Base-by-base conservation (phyloP, 768 basidiomycete species). In the Hericium erinaceus region DNA sequence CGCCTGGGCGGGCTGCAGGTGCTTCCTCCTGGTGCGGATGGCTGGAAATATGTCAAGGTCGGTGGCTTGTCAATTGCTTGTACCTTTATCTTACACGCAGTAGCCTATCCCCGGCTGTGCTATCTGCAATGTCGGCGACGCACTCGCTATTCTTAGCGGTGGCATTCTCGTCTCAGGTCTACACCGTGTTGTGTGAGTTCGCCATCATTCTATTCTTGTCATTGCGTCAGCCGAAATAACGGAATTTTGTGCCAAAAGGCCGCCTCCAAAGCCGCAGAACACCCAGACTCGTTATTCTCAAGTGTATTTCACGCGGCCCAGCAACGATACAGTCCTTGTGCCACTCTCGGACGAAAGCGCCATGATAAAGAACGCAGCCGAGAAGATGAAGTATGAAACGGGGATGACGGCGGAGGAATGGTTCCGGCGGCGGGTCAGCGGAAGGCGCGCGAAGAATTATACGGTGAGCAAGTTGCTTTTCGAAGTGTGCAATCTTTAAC, bases 21-120 rank as follows among this genome's bases (percentile, higher is more conserved):
- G 0, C 72, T 86, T 49, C 77, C 78, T 1, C 85, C 84, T 1
- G 83, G 81, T 11, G 65, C 76, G 8, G 78, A 82, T 24, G 67
- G 76, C 20, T 89, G 87, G 87, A 80, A 80, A 65, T 88, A 87
- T 60, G 73, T 88, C 63, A 80, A 78, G 76, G 85, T 79, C 48
- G 11, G 60, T 24, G 12, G 2, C 20, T 33, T 33, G 3, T 20
- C 40, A 4, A 6, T 24, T 20, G 5, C 5, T 54, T 37, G 28
- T 37, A 12, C 6, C 6, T 4, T 16, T 11, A 11, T 11, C 24
- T 37, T 10, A 39, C 33, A 33, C 33, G 33, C 33, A 8, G 33
- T 1, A 63, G 62, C 70, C 70, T 9, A 57, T 70, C 16, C 69
- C 69, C 16, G 68, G 70, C 7, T 68, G 67, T 37, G 67, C 65